These are phyloP conservation scores for Globisporangium cylindrosporum DNA, from an alignment of 352 stramenopile species.

Conservation along the genomic window DNA sequence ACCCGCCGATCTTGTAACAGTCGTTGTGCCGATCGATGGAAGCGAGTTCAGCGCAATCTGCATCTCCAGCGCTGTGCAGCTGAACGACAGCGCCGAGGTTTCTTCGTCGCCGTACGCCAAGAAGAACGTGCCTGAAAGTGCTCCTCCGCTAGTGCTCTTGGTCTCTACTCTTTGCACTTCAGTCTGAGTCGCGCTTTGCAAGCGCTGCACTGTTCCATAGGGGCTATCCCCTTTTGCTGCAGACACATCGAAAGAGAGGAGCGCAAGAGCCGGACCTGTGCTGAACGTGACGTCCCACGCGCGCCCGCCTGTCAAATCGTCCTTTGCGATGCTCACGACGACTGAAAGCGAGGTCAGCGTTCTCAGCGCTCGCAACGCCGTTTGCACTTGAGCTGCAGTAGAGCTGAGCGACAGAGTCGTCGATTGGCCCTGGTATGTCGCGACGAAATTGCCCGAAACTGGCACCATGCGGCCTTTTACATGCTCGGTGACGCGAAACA, in stretches of 20 bases:
- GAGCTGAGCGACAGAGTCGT: background rate
- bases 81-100: background rate
- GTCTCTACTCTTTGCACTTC: background rate
- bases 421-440: background rate
- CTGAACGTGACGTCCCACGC: background rate
- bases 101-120: background rate
- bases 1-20: background rate
- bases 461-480: background rate
- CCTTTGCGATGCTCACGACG: background rate
- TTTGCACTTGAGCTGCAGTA: background rate
- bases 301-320: background rate
- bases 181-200: background rate
- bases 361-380: background rate
- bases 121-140: background rate
- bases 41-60: background rate
- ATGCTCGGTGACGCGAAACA: background rate
- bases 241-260: background rate
- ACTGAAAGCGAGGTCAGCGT: background rate
- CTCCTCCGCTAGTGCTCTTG: background rate
- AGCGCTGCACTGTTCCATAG: background rate
- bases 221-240: background rate
- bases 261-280: background rate
- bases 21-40: background rate
- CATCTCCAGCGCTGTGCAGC: background rate
- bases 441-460: background rate